A percentile compares a stretch with the other conserved stretches of the same genome.
Evolutionary conservation across 192 early-diverging fungal species (phyloP).

Genomic region (Coemansia sp.): DNA sequence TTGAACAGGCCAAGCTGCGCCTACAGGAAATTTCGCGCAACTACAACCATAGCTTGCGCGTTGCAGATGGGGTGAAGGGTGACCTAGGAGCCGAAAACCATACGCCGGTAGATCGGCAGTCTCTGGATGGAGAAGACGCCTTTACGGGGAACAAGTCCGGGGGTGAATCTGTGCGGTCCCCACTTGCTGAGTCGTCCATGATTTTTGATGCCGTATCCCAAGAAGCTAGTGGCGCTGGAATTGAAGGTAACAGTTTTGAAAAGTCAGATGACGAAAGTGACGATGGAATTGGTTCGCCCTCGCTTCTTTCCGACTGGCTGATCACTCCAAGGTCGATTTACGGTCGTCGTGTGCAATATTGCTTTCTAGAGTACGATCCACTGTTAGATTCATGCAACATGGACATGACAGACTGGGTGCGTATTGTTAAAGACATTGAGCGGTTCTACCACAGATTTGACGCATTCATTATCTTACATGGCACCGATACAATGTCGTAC

Average conservation of each 20-base stretch:
- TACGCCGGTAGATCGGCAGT: neutral
- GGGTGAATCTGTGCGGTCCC: neutral
- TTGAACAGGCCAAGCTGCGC: slow-evolving; percentile 35
- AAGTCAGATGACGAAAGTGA: neutral
- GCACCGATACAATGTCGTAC: slow-evolving; percentile 88
- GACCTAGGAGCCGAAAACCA: neutral
- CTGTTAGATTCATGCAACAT: slow-evolving; percentile 95
- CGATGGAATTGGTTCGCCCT: slow-evolving; percentile 22
- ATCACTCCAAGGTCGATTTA: slow-evolving; percentile 87
- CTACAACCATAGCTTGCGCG: neutral
- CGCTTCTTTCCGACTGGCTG: slow-evolving; percentile 58
- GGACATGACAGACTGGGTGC: slow-evolving; percentile 91
- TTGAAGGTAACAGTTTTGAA: neutral
- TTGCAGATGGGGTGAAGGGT: neutral
- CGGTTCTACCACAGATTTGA: slow-evolving; percentile 90
- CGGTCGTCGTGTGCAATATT: slow-evolving; percentile 90
- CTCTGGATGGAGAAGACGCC: neutral
- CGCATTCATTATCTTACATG: slow-evolving; percentile 94
- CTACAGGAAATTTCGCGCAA: slow-evolving; percentile 35
- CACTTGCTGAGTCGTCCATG: neutral
- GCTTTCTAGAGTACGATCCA: slow-evolving; percentile 92
- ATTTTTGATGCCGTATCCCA: neutral
- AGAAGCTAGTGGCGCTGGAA: neutral
- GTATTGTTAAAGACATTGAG: slow-evolving; percentile 95
- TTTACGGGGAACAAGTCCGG: neutral